Evolutionary conservation across 75 land plant species (phyloP).

Genomic region (Picea glauca): DNA sequence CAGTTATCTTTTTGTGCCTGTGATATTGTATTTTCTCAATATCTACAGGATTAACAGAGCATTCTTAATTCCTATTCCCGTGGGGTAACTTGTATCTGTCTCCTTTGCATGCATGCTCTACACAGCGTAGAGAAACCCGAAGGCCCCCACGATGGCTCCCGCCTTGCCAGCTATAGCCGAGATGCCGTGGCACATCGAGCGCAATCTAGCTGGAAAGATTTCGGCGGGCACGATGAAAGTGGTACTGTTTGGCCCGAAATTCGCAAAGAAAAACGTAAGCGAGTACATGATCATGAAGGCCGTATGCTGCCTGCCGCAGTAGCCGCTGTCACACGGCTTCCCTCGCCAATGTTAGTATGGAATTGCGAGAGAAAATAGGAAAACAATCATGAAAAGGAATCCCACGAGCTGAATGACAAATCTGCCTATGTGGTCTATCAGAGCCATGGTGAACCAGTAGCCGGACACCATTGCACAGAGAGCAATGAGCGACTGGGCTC

Average conservation of each 20-base stretch:
- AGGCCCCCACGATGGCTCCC: constrained; percentile 49
- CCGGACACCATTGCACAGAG: constrained; percentile 57
- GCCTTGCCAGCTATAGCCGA: constrained; percentile 25
- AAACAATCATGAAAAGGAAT: constrained; percentile 29
- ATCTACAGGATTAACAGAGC: constrained; percentile 39
- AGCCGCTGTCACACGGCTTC: no score
- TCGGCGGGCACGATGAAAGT: constrained; percentile 60
- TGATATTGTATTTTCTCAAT: no score
- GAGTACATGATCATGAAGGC: constrained; percentile 27
- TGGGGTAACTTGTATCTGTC: constrained; percentile 36
- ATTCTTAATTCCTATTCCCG: constrained; percentile 41
- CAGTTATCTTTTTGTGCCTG: no score
- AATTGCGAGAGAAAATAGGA: constrained; percentile 12
- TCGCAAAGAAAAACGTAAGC: constrained; percentile 25
- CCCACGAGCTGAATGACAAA: constrained; percentile 22
- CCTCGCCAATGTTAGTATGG: constrained; percentile 26
- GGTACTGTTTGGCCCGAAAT: constrained; percentile 29
- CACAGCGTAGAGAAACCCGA: constrained; percentile 47
- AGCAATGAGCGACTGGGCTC: constrained; percentile 59
- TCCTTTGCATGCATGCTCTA: constrained; percentile 24
- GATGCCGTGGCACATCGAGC: constrained; percentile 46
- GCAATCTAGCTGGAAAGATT: constrained; percentile 45
- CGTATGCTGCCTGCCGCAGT: not conserved
- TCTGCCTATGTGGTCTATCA: constrained; percentile 26
- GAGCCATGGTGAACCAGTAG: constrained; percentile 58